Evolutionary conservation across 2,329 filamentous ascomycete genomes (phyloP).

Genomic region (Rhynchosporium secalis): DNA sequence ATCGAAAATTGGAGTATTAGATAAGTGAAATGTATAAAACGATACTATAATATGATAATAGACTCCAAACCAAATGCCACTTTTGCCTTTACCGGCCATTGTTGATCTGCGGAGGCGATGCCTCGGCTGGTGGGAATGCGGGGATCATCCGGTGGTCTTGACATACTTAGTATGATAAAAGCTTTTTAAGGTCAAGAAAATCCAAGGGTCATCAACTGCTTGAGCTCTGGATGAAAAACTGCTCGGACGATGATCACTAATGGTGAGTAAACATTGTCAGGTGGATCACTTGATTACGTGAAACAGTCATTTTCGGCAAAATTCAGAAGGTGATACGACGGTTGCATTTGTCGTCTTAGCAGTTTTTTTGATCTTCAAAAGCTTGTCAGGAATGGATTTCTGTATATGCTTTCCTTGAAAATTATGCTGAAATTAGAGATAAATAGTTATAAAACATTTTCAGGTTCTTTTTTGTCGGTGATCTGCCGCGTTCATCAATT

Average conservation of each 20-base stretch:
- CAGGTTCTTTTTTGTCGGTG: too few relatives aligned
- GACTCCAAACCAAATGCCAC: background rate
- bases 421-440: too few relatives aligned
- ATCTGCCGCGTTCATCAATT: too few relatives aligned
- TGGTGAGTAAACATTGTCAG: background rate
- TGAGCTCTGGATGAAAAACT: background rate
- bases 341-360: background rate
- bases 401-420: too few relatives aligned
- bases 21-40: background rate
- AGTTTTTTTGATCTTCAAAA: background rate
- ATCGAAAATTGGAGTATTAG: background rate
- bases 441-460: too few relatives aligned
- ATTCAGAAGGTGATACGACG: background rate
- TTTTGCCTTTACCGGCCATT: conserved; percentile 2
- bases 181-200: background rate
- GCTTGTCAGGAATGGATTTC: too few relatives aligned
- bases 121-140: conserved; percentile 4
- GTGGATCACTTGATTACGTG: background rate
- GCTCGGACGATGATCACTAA: too few relatives aligned
- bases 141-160: background rate
- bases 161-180: background rate
- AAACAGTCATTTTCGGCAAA: conserved; percentile 1
- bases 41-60: background rate
- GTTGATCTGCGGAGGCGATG: conserved; percentile 8
- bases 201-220: too few relatives aligned